Evolutionary conservation across 1,284 basidiomycete species (phyloP).

Genomic region (Boletus mariae): DNA sequence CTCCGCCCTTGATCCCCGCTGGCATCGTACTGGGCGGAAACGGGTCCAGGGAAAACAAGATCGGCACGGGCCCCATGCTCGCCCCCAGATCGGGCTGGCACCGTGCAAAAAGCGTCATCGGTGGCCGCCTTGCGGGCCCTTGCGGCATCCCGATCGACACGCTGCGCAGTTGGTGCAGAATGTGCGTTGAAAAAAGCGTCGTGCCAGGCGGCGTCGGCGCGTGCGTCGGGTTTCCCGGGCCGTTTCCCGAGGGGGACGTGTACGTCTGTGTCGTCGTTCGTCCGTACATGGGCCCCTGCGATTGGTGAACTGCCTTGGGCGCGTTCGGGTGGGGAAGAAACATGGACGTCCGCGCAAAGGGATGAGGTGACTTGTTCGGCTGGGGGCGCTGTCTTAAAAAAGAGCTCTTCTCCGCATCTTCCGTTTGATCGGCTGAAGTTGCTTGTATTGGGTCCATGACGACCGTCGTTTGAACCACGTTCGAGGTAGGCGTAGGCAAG

Average conservation of each 20-base stretch:
- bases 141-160: constrained; percentile 9
- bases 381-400: constrained; percentile 28
- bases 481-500: constrained; percentile 4
- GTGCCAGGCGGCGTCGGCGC: constrained; percentile 19
- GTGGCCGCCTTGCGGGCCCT: constrained; percentile 23
- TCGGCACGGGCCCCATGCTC: constrained; percentile 59
- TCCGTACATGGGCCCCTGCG: constrained; percentile 58
- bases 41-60: constrained; percentile 62
- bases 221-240: not conserved
- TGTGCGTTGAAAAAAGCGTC: constrained; percentile 26
- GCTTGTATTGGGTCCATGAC: constrained; percentile 7
- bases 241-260: constrained; percentile 9
- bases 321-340: constrained; percentile 75
- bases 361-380: constrained; percentile 20
- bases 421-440: not conserved
- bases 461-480: constrained; percentile 2
- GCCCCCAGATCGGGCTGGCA: constrained; percentile 51
- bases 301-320: constrained; percentile 45
- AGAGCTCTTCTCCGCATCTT: constrained; percentile 15
- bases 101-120: constrained; percentile 61
- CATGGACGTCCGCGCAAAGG: constrained; percentile 43
- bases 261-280: constrained; percentile 30
- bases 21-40: constrained; percentile 25
- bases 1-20: not conserved
- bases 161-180: constrained; percentile 30